phyloP scores from a whole-genome alignment of 352 stramenopile genomes.

The Pythium monospermum region DNA sequence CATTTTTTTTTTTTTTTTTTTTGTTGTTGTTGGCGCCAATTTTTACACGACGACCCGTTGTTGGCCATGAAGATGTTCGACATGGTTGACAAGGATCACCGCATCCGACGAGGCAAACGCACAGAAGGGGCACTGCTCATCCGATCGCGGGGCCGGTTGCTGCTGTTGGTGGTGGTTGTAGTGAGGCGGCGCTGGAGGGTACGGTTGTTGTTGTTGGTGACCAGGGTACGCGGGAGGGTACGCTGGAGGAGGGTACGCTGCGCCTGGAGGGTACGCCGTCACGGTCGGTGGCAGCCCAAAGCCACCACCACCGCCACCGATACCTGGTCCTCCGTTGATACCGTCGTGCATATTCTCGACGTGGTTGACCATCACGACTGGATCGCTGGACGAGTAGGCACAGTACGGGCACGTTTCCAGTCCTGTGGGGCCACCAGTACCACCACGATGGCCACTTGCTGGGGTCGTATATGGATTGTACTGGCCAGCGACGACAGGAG shows the following conservation, averaged over 20 bases:
- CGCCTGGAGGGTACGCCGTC: constrained; percentile 9
- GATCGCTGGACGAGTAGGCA: constrained; percentile 35
- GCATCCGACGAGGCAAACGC: constrained; percentile 44
- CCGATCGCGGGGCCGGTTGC: constrained; percentile 5
- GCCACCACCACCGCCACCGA: not conserved
- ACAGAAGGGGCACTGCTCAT: constrained; percentile 63
- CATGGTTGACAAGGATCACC: constrained; percentile 74
- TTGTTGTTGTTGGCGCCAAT: not conserved
- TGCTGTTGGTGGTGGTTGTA: constrained; percentile 1
- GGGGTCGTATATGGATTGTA: constrained; percentile 14
- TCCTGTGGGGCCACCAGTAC: not conserved
- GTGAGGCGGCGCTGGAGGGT: constrained; percentile 18
- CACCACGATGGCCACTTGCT: not conserved
- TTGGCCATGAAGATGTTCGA: constrained; percentile 57
- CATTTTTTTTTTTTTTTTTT: not conserved
- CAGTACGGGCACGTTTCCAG: constrained; percentile 57
- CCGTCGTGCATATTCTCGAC: constrained; percentile 43
- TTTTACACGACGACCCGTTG: constrained; percentile 17
- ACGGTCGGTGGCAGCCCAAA: constrained; percentile 9
- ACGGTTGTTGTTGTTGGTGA: constrained; percentile 13
- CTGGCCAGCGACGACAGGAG: not conserved
- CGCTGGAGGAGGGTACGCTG: constrained; percentile 2
- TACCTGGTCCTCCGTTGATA: constrained; percentile 2
- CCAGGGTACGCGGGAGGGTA: constrained; percentile 7
- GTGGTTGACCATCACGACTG: constrained; percentile 63